Base-by-base conservation (phyloP, 768 basidiomycete genomes). In the Chalciporus sphaerocephalus region DNA sequence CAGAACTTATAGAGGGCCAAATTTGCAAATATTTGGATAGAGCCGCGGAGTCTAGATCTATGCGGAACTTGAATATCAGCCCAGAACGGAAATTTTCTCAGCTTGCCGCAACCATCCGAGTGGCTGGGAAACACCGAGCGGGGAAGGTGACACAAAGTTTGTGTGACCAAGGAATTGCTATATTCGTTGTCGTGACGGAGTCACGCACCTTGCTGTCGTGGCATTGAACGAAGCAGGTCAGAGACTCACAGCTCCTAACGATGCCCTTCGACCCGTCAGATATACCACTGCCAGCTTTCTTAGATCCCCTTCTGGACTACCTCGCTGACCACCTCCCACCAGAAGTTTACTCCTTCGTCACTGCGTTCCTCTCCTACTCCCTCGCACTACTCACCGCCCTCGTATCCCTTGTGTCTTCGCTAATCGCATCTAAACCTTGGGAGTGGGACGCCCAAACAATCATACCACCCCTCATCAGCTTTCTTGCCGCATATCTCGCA, bases 401-500 rank as follows among this genome's bases (percentile, higher is more conserved):
- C 17, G 60, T 75, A 54, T 66, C 68, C 6, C 68, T 88, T 38
- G 51, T 75, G 44, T 56, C 65, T 15, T 69, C 80, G 2, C 57
- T 87, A 13, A 35, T 77, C 12, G 68, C 74, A 21, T 73, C 74
- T 38, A 68, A 72, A 48, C 81, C 81, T 25, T 67, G 71, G 53
- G 71, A 78, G 51, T 87, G 84, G 85, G 76, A 85, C 55, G 69
- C 73, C 6, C 82, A 89, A 60, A 75, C 74, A 22, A 59, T 89
- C 38, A 57, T 91, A 16, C 87, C 88, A 7, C 88, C 88, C 1
- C 66, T 90, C 58, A 78, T 92, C 57, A 83, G 78, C 48, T 63
- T 91, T 23, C 64, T 90, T 41, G 74, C 76, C 5, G 82, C 86
- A 16, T 92, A 91, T 64, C 73, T 89, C 48, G 85, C 86, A 4